These are phyloP conservation scores for Pythium inflatum DNA, from an alignment of 352 stramenopile genomes.

Conservation along the genomic window DNA sequence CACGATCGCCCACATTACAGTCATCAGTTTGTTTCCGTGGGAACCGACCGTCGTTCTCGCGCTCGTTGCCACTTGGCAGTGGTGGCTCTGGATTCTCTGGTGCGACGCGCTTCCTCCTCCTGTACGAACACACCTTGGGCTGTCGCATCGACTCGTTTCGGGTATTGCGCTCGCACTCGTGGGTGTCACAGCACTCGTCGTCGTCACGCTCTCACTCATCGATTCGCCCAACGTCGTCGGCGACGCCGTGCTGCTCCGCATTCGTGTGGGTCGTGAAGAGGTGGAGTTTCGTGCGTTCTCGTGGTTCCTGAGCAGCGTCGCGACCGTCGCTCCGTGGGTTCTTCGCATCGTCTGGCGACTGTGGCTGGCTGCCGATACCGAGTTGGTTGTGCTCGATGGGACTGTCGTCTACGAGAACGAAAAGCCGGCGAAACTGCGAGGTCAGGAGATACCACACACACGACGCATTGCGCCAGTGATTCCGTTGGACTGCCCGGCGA, in stretches of 20 bases:
- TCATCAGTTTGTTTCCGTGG: no score
- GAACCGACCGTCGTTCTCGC: neutral
- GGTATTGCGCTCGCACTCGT: neutral
- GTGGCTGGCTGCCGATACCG: neutral
- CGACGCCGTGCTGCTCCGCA: neutral
- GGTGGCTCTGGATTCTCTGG: neutral
- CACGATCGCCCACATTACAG: neutral
- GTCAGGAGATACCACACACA: no score
- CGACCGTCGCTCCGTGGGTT: conserved; percentile 6
- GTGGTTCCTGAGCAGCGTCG: conserved; percentile 4
- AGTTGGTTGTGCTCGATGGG: conserved; percentile 14
- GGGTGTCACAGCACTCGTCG: neutral
- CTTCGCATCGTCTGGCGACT: conserved; percentile 12
- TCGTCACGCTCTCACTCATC: neutral
- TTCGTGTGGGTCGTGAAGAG: neutral
- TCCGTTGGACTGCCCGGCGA: no score
- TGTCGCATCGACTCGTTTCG: neutral
- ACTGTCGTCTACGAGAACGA: conserved; percentile 7
- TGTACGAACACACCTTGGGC: neutral
- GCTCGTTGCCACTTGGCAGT: neutral
- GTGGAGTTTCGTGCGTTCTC: conserved; percentile 13
- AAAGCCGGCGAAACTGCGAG: neutral
- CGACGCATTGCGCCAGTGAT: no score
- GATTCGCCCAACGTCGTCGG: neutral
- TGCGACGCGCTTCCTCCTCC: conserved; percentile 9